These are phyloP conservation scores for Lachnellula hyalina DNA, from an alignment of 2,329 filamentous ascomycete species.

Conservation along the genomic window DNA sequence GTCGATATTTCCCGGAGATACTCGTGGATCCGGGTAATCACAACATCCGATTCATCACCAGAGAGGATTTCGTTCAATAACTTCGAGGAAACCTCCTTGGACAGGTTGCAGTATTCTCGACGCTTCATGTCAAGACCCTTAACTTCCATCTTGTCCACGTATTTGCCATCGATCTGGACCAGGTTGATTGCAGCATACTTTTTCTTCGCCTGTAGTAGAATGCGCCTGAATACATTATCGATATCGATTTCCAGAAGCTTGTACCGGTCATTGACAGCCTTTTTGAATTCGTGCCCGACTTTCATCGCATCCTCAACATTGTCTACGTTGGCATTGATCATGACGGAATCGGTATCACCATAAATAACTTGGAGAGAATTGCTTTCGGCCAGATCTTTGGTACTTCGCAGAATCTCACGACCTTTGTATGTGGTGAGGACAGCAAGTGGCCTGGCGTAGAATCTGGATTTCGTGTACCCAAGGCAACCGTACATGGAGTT, in stretches of 20 bases:
- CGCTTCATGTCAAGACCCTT: slow-evolving; percentile 98
- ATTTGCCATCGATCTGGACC: slow-evolving; percentile 82
- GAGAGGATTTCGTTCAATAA: slow-evolving; percentile 93
- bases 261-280: slow-evolving; percentile 89
- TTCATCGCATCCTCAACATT: slow-evolving; percentile 85
- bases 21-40: slow-evolving; percentile 86
- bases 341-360: slow-evolving; percentile 97
- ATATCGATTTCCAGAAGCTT: slow-evolving; percentile 94
- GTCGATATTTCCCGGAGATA: slow-evolving; percentile 78
- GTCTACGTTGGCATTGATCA: slow-evolving; percentile 99
- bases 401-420: slow-evolving; percentile 92
- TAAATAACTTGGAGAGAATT: slow-evolving; percentile 94
- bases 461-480: slow-evolving; percentile 93
- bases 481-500: slow-evolving; percentile 99
- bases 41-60: slow-evolving; percentile 83
- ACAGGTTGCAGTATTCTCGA: slow-evolving; percentile 91
- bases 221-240: slow-evolving; percentile 91
- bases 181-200: slow-evolving; percentile 98
- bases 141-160: slow-evolving; percentile 90
- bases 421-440: slow-evolving; percentile 97
- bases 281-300: slow-evolving; percentile 92
- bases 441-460: slow-evolving; percentile 91
- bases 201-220: slow-evolving; percentile 95
- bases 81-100: slow-evolving; percentile 87
- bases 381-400: slow-evolving; percentile 90